phyloP scores from a whole-genome alignment of 2,329 filamentous ascomycete genomes.

The Aspergillus sergii region DNA sequence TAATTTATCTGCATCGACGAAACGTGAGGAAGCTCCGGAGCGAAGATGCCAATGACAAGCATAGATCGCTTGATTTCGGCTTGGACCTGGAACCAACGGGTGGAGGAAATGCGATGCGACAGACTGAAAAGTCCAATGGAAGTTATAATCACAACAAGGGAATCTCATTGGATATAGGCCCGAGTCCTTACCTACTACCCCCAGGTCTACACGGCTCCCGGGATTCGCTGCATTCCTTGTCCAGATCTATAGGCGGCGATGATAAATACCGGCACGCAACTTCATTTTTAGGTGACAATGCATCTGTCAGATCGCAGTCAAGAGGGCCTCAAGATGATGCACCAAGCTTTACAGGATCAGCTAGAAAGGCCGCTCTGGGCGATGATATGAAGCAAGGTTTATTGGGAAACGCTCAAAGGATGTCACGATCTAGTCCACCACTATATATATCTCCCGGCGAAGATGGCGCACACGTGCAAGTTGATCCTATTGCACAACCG shows the following conservation, averaged over 20 bases:
- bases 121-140: conserved; percentile 44
- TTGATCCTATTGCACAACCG: conserved; percentile 18
- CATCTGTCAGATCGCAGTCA: conserved; percentile 41
- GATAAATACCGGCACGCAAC: conserved; percentile 77
- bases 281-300: conserved; percentile 54
- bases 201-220: conserved; percentile 75
- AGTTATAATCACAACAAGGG: conserved; percentile 49
- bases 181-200: conserved; percentile 85
- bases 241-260: conserved; percentile 73
- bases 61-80: conserved; percentile 91
- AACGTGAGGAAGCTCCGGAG: conserved; percentile 69
- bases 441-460: conserved; percentile 26
- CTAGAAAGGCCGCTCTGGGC: conserved; percentile 42
- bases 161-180: conserved; percentile 67
- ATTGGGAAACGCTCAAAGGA: conserved; percentile 59
- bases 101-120: conserved; percentile 59
- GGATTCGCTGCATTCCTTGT: conserved; percentile 84
- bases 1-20: conserved; percentile 78
- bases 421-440: conserved; percentile 58
- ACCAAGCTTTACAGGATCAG: conserved; percentile 57
- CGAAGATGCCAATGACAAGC: conserved; percentile 84
- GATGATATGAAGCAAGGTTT: conserved; percentile 56
- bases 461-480: conserved; percentile 7
- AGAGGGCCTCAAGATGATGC: conserved; percentile 48
- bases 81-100: conserved; percentile 56